Conservation (phyloP, 768 basidiomycete species). For the Crepidotus variabilis region DNA sequence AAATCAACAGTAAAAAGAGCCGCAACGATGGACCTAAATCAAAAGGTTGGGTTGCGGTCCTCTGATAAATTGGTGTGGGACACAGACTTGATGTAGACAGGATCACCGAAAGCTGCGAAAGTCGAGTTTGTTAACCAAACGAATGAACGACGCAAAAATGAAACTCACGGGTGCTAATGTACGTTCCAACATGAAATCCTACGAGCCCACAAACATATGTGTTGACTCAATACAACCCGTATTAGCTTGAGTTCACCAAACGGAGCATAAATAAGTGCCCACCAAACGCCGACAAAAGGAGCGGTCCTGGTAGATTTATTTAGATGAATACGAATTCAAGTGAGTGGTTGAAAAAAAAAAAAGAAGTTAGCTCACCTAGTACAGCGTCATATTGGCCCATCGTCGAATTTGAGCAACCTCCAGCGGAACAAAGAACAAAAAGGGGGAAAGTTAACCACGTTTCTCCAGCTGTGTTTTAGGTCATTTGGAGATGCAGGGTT, state of each 20-base stretch:
- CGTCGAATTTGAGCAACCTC: not conserved
- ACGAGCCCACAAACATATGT: slow-evolving; percentile 23
- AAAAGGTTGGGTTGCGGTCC: not conserved
- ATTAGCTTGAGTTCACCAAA: not conserved
- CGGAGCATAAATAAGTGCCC: not conserved
- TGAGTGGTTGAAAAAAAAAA: slow-evolving; percentile 18
- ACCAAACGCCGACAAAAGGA: slow-evolving; percentile 21
- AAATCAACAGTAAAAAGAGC: slow-evolving; percentile 24
- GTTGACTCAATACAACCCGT: slow-evolving; percentile 15
- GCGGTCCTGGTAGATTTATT: not conserved
- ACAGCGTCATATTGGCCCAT: slow-evolving; percentile 12
- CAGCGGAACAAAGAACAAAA: too few relatives aligned
- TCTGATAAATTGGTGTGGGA: not conserved
- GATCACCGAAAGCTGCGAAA: slow-evolving; percentile 23
- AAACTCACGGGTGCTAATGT: slow-evolving; percentile 28
- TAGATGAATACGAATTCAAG: not conserved
- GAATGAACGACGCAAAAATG: slow-evolving; percentile 4
- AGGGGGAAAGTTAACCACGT: too few relatives aligned
- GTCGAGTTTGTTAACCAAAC: not conserved
- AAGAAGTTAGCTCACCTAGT: slow-evolving; percentile 10
- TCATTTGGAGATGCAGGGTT: too few relatives aligned
- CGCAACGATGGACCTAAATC: slow-evolving; percentile 18
- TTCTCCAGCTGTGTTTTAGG: too few relatives aligned
- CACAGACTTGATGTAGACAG: slow-evolving; percentile 23
- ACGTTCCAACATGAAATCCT: slow-evolving; percentile 27